Conservation (phyloP, 2,329 filamentous ascomycete species). For the Hymenoscyphus fructigenus region DNA sequence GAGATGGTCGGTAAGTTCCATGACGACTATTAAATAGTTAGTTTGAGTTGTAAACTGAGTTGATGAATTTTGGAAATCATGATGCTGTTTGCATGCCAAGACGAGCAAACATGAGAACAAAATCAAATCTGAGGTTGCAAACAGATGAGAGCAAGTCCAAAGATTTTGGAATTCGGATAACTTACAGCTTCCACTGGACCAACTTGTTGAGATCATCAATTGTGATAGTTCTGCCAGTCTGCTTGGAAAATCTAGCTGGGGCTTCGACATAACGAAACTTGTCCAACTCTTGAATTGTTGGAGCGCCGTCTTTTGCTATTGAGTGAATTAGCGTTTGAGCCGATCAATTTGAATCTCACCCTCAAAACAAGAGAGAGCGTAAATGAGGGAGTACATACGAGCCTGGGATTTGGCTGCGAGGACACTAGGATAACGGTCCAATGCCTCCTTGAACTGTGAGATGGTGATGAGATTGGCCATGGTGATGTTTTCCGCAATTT, state of each 20-base stretch:
- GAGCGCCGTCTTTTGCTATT: constrained; percentile 29
- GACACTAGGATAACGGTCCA: constrained; percentile 31
- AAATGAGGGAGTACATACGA: constrained; percentile 25
- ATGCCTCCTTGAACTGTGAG: constrained; percentile 32
- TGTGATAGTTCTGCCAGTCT: constrained; percentile 43
- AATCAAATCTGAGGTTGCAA: background rate
- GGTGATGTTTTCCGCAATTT: background rate
- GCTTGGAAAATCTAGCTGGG: constrained; percentile 44
- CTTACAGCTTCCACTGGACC: constrained; percentile 72
- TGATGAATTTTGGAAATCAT: background rate
- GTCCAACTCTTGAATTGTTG: constrained; percentile 55
- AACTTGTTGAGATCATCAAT: constrained; percentile 59
- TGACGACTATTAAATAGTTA: constrained; percentile 40
- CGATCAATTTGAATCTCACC: background rate
- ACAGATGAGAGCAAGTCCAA: background rate
- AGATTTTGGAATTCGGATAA: constrained; percentile 12
- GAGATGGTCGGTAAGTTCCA: constrained; percentile 60
- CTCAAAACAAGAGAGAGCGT: background rate
- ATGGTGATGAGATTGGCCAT: constrained; percentile 33
- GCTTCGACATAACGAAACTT: constrained; percentile 57
- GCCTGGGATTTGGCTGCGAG: constrained; percentile 25
- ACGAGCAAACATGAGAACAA: background rate
- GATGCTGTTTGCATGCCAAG: background rate
- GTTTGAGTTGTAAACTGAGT: background rate
- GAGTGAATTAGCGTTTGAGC: constrained; percentile 19